Evolutionary conservation across 140 eudicot species (phyloP), one percentile per base, ranked within the genome.

Genomic region (Stevia rebaudiana): DNA sequence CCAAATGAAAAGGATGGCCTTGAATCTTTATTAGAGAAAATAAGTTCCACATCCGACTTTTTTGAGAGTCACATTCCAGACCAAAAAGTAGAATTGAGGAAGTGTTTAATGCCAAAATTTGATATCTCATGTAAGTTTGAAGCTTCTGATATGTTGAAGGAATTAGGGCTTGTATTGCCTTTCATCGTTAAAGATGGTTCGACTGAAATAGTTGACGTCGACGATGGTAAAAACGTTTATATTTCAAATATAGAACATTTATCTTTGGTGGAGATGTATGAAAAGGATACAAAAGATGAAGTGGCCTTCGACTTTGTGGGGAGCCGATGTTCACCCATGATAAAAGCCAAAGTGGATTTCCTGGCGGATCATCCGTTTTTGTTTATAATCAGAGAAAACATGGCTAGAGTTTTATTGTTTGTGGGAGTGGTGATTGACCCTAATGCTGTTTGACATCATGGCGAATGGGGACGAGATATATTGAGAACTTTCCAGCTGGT

Each of bases 221-320:
- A 39, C 78, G 67, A 18, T 9, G 81, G 82, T 53, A 9, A 59
- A 36, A 67, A 67, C 7, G 74, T 81, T 3, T 43, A 40, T 62
- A 92, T 81, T 50, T 79, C 84, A 2, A 65, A 71, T 50, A 74
- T 87, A 6, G 63, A 70, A 41, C 92, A 84, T 17, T 79, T 81
- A 31, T 74, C 92, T 11, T 84, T 79, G 42, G 73, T 87, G 36
- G 95, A 87, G 61, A 86, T 87, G 6, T 79, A 87, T 40, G 92
- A 87, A 56, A 79, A 84, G 74, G 95, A 92, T 25, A 87, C 92
- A 9, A 83, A 84, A 77, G 95, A 88, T 41, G 88, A 83, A 13
- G 77, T 84, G 7, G 86, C 72, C 87, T 52, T 78, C 64, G 63
- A 65, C 39, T 43, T 37, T 15, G 3, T 64, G 1, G 36, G 4